phyloP scores from a whole-genome alignment of 179 eudicot species.

The Pouteria campechiana region DNA sequence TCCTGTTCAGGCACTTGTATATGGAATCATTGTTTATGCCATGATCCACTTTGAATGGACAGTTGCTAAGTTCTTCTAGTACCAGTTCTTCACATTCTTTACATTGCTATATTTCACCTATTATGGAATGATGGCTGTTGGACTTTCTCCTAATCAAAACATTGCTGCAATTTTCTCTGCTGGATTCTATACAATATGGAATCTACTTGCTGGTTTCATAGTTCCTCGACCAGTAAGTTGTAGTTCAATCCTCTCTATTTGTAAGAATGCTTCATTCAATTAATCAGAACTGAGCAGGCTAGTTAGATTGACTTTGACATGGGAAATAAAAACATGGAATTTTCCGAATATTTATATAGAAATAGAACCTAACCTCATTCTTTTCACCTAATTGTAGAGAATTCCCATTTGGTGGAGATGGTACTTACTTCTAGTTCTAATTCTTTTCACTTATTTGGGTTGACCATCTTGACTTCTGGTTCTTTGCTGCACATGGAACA shows the following conservation, averaged over 20 bases:
- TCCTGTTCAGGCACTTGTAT: slow-evolving; percentile 7
- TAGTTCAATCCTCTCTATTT: neutral
- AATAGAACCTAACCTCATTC: too few relatives aligned
- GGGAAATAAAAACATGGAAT: too few relatives aligned
- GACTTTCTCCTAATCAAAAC: slow-evolving; percentile 14
- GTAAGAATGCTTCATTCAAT: neutral
- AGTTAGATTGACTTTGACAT: too few relatives aligned
- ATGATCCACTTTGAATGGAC: slow-evolving; percentile 22
- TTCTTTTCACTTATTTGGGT: too few relatives aligned
- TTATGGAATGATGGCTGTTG: slow-evolving; percentile 23
- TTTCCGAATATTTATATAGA: too few relatives aligned
- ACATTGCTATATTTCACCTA: slow-evolving; percentile 14
- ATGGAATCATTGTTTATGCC: slow-evolving; percentile 13
- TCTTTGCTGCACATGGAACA: too few relatives aligned
- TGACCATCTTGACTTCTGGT: too few relatives aligned
- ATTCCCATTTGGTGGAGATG: slow-evolving; percentile 16
- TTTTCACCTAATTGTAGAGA: slow-evolving; percentile 13
- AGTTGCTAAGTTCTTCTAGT: slow-evolving; percentile 11
- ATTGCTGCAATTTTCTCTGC: slow-evolving; percentile 15
- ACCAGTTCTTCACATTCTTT: slow-evolving; percentile 15
- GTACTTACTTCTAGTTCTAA: too few relatives aligned
- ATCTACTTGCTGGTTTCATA: slow-evolving; percentile 14
- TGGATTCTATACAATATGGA: slow-evolving; percentile 13
- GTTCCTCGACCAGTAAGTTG: slow-evolving; percentile 14
- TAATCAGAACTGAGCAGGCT: too few relatives aligned